phyloP scores from a whole-genome alignment of 352 stramenopile genomes.

The Phytophthora idaei region DNA sequence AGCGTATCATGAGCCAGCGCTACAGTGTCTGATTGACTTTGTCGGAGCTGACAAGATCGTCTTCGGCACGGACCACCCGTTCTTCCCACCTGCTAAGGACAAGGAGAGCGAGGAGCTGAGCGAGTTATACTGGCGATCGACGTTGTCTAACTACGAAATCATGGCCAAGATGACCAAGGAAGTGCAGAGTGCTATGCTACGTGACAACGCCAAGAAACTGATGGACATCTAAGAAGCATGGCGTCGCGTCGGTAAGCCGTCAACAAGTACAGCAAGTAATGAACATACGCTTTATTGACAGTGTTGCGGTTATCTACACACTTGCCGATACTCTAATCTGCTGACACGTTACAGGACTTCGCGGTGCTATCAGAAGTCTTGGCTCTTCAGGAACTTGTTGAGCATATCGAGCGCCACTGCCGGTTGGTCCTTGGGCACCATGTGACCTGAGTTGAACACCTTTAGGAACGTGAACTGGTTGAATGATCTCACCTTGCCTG shows the following conservation, averaged over 20 bases:
- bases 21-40: slow-evolving; percentile 64
- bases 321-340: slow-evolving; percentile 7
- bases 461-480: slow-evolving; percentile 57
- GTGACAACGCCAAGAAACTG: slow-evolving; percentile 44
- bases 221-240: slow-evolving; percentile 22
- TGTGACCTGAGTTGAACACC: slow-evolving; percentile 61
- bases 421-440: slow-evolving; percentile 61
- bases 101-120: slow-evolving; percentile 26
- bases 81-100: slow-evolving; percentile 52
- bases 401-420: slow-evolving; percentile 58
- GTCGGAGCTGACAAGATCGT: slow-evolving; percentile 59
- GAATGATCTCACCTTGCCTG: slow-evolving; percentile 37
- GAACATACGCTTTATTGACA: too few relatives aligned
- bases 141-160: slow-evolving; percentile 54
- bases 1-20: slow-evolving; percentile 54
- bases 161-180: slow-evolving; percentile 44
- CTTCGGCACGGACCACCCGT: slow-evolving; percentile 71
- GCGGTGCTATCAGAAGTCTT: slow-evolving; percentile 16
- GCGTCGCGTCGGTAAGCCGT: too few relatives aligned
- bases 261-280: background rate
- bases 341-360: background rate
- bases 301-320: slow-evolving; percentile 12
- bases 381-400: slow-evolving; percentile 61
- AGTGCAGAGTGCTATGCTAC: slow-evolving; percentile 46
- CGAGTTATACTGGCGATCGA: slow-evolving; percentile 45